These are phyloP conservation scores for Groenewaldozyma salmanticensis DNA, from an alignment of 805 yeast species.

Conservation along the genomic window DNA sequence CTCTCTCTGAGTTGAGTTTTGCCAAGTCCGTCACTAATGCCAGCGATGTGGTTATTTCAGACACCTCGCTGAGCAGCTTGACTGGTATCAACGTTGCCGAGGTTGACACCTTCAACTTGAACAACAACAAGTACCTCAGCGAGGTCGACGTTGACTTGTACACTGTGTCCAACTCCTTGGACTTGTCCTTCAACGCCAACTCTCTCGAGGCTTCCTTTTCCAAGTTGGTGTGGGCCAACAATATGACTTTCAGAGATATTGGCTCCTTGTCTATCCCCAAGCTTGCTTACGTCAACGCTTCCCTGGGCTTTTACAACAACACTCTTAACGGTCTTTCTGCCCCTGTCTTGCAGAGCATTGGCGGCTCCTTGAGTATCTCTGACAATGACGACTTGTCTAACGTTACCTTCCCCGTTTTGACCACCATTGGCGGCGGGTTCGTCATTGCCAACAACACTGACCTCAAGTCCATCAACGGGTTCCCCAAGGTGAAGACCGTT, in stretches of 20 bases:
- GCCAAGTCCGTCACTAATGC: slow-evolving; percentile 63
- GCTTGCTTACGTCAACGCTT: slow-evolving; percentile 66
- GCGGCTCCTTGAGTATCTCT: slow-evolving; percentile 70
- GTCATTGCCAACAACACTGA: slow-evolving; percentile 75
- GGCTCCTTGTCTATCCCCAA: slow-evolving; percentile 59
- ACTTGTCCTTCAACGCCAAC: slow-evolving; percentile 79
- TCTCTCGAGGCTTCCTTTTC: slow-evolving; percentile 46
- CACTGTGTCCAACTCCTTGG: slow-evolving; percentile 63
- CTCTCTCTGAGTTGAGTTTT: slow-evolving; percentile 61
- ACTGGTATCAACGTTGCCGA: slow-evolving; percentile 30
- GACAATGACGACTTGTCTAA: slow-evolving; percentile 65
- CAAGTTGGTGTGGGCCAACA: slow-evolving; percentile 72
- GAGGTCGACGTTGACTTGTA: slow-evolving; percentile 59
- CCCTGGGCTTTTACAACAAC: slow-evolving; percentile 72
- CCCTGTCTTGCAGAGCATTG: slow-evolving; percentile 50
- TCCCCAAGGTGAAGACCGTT: slow-evolving; percentile 61
- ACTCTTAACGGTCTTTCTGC: slow-evolving; percentile 33
- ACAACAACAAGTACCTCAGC: slow-evolving; percentile 76
- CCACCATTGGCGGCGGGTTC: slow-evolving; percentile 86
- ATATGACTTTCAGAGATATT: slow-evolving; percentile 76
- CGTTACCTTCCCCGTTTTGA: slow-evolving; percentile 59
- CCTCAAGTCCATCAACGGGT: slow-evolving; percentile 57
- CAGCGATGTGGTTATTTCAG: slow-evolving; percentile 44
- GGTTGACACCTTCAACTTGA: slow-evolving; percentile 45
- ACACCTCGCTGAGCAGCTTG: slow-evolving; percentile 32